Percentiles rank a stretch among this genome's conserved stretches.
Evolutionary conservation across 306 rosid genomes (phyloP).

Genomic region (Adenanthera pavonina): DNA sequence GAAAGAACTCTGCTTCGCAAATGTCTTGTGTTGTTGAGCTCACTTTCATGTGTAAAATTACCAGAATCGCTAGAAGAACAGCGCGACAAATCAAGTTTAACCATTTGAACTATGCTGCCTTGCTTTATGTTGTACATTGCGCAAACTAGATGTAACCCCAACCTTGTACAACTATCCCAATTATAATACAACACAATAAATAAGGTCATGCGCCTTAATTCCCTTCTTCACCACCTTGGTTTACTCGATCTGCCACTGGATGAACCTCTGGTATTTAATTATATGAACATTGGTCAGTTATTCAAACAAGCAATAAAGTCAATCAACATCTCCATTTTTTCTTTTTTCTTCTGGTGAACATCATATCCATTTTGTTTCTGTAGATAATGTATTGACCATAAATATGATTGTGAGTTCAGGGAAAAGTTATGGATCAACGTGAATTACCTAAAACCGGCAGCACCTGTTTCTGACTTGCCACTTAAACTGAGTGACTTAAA

Average conservation of each 20-base stretch:
- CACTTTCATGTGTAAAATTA: not conserved
- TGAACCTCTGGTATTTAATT: not conserved
- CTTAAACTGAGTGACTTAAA: slow-evolving; percentile 36
- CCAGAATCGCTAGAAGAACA: too few relatives aligned
- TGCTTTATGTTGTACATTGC: too few relatives aligned
- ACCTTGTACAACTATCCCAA: too few relatives aligned
- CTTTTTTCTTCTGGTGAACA: too few relatives aligned
- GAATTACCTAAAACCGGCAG: slow-evolving; percentile 30
- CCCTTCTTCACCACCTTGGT: not conserved
- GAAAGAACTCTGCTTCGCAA: slow-evolving; percentile 32
- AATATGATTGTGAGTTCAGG: too few relatives aligned
- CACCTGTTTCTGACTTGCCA: not conserved
- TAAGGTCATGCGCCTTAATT: not conserved
- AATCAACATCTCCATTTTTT: not conserved
- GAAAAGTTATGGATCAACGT: not conserved
- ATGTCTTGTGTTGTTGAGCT: slow-evolving; percentile 26
- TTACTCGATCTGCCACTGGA: not conserved
- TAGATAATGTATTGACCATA: not conserved
- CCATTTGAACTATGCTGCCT: too few relatives aligned
- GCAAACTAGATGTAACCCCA: too few relatives aligned
- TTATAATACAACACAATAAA: not conserved
- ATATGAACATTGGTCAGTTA: not conserved
- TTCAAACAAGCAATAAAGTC: not conserved
- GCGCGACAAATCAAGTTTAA: too few relatives aligned
- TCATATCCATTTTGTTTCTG: not conserved